Percentiles rank a stretch among this genome's conserved stretches.
phyloP scores from a whole-genome alignment of 2,329 filamentous ascomycete genomes.

The Pseudocercospora crystallina region DNA sequence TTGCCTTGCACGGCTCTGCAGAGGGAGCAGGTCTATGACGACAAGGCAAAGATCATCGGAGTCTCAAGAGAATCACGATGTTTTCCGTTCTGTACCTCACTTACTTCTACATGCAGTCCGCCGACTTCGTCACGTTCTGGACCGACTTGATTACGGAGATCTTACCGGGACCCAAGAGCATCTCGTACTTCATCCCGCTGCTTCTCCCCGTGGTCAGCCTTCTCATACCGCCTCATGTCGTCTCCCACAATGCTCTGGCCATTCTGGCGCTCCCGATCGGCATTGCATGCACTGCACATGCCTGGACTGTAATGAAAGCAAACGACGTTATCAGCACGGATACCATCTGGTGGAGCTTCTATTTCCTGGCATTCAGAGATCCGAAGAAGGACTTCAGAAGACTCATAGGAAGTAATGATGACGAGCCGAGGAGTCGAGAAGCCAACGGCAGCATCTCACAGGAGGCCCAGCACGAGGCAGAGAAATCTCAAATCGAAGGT shows the following conservation, averaged over 20 bases:
- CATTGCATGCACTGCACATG: constrained; percentile 24
- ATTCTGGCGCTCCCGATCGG: constrained; percentile 29
- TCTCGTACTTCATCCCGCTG: constrained; percentile 30
- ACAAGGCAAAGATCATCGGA: too few relatives aligned
- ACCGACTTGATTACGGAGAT: constrained; percentile 4
- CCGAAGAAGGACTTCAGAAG: constrained; percentile 27
- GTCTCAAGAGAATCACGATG: too few relatives aligned
- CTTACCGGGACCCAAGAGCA: constrained; percentile 30
- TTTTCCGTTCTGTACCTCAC: too few relatives aligned
- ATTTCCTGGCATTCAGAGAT: constrained; percentile 30
- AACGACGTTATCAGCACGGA: constrained; percentile 33
- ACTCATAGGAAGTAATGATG: constrained; percentile 2
- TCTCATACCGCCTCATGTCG: constrained; percentile 22
- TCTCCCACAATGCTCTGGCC: constrained; percentile 25
- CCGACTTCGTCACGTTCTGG: too few relatives aligned
- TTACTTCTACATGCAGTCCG: too few relatives aligned
- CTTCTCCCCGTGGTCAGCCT: constrained; percentile 29
- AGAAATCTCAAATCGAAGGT: background rate
- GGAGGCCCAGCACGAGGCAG: background rate
- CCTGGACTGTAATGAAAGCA: constrained; percentile 30
- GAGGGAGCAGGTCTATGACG: too few relatives aligned
- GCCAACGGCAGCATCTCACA: too few relatives aligned
- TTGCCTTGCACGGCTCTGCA: too few relatives aligned
- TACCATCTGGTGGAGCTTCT: constrained; percentile 26
- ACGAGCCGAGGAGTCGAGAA: background rate